Base-by-base conservation (phyloP, 768 basidiomycete species). In the Hygrophorus pudorinus region DNA sequence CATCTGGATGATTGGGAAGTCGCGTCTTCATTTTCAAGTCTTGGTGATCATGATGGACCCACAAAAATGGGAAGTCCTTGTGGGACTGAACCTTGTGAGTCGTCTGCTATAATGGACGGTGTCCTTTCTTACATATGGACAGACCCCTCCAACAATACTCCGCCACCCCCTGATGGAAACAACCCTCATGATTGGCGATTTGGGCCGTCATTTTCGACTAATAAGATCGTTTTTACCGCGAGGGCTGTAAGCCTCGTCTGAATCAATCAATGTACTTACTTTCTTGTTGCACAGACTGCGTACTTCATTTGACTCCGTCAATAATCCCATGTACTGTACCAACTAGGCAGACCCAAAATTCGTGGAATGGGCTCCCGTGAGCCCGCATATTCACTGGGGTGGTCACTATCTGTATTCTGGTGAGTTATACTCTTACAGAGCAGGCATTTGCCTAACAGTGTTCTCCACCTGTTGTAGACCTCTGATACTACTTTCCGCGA, bases 151-250 rank as follows among this genome's bases (percentile, higher is more conserved):
- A 34, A 40, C 11, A 40, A 16, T 24, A 45, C 43, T 39, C 14
- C n/a, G n/a, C n/a, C n/a, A n/a, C 30, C 35, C 13, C 48, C 16
- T 46, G 44, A 46, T 42, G 40, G 18, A 49, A 45, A 49, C 42
- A 45, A 46, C 33, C 42, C 42, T 13, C 18, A 10, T 45, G 41
- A 39, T 38, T 36, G 21, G 44, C 31, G 32, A n/a, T n/a, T n/a
- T n/a, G n/a, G n/a, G n/a, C n/a, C n/a, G n/a, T n/a, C n/a, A n/a
- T n/a, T n/a, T n/a, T 30, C 36, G 35, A 38, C 43, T 17, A 31
- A 48, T 45, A 39, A 38, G 42, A 48, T 45, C 40, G 45, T 48
- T 30, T 33, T 48, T 44, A 24, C 42, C 36, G 43, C 43, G 29
- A 48, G 42, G 42, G 42, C 29, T 42, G 33, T 32, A 42, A 32